Evolutionary conservation across 257 asterid genomes (phyloP).

Genomic region (Leonotis leonurus): DNA sequence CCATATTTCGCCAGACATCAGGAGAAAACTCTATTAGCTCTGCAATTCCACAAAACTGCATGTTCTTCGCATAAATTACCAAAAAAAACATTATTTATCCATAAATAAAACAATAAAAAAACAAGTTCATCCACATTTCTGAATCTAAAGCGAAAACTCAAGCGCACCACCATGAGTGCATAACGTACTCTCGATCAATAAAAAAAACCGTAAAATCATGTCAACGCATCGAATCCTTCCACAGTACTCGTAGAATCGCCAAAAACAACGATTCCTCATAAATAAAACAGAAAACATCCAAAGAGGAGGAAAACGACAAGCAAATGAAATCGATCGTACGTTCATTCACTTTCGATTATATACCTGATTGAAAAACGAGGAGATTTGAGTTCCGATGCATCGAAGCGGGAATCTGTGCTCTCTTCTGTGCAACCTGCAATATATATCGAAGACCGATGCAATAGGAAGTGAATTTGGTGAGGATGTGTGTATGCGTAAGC

Average conservation of each 20-base stretch:
- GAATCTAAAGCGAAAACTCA: constrained; percentile 9
- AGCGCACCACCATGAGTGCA: neutral
- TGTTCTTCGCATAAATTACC: neutral
- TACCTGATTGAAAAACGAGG: constrained; percentile 16
- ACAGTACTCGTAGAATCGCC: neutral
- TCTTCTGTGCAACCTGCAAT: neutral
- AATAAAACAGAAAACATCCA: neutral
- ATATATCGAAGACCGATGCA: constrained; percentile 12
- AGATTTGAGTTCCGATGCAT: constrained; percentile 11
- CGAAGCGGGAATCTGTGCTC: neutral
- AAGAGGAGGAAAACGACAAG: neutral
- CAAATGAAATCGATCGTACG: neutral
- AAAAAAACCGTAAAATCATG: neutral
- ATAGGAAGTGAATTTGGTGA: constrained; percentile 12
- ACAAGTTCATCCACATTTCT: neutral
- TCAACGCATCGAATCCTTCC: neutral
- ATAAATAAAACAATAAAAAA: neutral
- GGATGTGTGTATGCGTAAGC: neutral
- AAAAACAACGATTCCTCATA: neutral
- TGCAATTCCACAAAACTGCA: neutral
- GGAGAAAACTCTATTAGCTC: no score
- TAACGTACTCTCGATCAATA: neutral
- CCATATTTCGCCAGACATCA: no score
- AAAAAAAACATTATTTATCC: neutral
- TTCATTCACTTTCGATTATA: neutral